Evolutionary conservation across 805 yeast species (phyloP).

Genomic region (Hanseniaspora nectarophila): DNA sequence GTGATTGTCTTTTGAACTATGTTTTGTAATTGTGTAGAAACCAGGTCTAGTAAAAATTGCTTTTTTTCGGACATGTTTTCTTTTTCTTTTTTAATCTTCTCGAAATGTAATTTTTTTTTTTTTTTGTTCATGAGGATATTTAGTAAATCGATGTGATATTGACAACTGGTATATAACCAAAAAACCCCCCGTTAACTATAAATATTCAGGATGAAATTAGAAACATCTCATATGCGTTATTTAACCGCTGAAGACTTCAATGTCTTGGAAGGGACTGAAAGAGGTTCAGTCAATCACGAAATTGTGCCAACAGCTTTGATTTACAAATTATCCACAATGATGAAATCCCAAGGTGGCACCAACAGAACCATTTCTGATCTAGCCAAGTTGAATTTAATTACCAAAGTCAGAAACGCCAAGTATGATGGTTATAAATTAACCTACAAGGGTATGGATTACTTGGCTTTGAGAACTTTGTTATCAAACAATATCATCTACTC

Average conservation of each 20-base stretch:
- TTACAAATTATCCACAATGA: slow-evolving; percentile 56
- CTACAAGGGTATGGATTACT: slow-evolving; percentile 80
- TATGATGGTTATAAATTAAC: slow-evolving; percentile 91
- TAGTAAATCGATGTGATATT: too few relatives aligned
- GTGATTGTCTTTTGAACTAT: too few relatives aligned
- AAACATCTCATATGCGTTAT: slow-evolving; percentile 87
- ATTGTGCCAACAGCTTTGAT: slow-evolving; percentile 84
- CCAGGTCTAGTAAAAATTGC: too few relatives aligned
- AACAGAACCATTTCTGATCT: slow-evolving; percentile 69
- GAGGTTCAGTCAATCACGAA: slow-evolving; percentile 86
- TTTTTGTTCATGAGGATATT: too few relatives aligned
- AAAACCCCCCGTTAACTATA: too few relatives aligned
- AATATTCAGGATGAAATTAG: slow-evolving; percentile 72
- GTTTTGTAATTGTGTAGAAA: too few relatives aligned
- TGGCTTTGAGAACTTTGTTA: slow-evolving; percentile 76
- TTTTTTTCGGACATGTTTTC: too few relatives aligned
- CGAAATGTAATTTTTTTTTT: too few relatives aligned
- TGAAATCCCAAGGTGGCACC: slow-evolving; percentile 64
- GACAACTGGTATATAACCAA: too few relatives aligned
- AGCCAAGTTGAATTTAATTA: slow-evolving; percentile 71
- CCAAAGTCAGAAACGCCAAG: slow-evolving; percentile 74
- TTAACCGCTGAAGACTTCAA: slow-evolving; percentile 81
- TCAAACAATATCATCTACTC: slow-evolving; percentile 62
- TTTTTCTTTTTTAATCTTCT: too few relatives aligned
- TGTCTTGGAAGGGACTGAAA: slow-evolving; percentile 77